A percentile compares a stretch with the other conserved stretches of the same genome.
phyloP scores from a whole-genome alignment of 148 eudicot species.

The Rheum nobile region DNA sequence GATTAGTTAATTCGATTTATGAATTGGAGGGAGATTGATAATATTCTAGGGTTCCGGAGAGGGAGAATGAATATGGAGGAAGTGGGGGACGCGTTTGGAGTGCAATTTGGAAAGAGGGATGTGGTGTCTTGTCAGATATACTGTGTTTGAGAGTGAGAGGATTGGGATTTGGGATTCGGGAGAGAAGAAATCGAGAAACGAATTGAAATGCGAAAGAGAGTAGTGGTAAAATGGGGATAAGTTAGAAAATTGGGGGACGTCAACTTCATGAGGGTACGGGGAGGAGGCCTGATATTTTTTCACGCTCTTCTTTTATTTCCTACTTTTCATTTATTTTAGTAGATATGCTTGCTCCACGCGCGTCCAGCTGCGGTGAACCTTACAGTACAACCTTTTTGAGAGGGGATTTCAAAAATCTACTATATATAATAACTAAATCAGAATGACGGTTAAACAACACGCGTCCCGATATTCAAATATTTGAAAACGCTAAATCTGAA shows the following conservation, averaged over 20 bases:
- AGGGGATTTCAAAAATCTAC: too few species aligned
- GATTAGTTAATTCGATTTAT: neutral
- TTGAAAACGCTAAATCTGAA: too few species aligned
- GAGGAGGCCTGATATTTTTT: neutral
- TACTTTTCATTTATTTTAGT: neutral
- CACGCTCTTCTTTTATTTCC: neutral
- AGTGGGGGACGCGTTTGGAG: conserved; percentile 3
- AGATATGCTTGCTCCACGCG: neutral
- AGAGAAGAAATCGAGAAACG: neutral
- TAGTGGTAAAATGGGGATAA: conserved; percentile 3
- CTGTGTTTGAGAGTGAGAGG: neutral
- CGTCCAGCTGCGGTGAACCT: neutral
- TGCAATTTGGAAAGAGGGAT: neutral
- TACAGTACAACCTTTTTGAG: neutral
- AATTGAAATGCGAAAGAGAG: neutral
- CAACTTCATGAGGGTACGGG: neutral
- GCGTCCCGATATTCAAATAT: too few species aligned
- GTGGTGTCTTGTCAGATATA: neutral
- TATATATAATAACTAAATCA: too few species aligned
- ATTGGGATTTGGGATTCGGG: neutral
- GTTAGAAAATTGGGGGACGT: conserved; percentile 1
- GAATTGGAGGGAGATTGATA: neutral
- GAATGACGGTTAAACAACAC: too few species aligned
- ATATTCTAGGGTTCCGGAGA: neutral
- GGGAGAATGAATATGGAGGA: neutral